phyloP scores from a whole-genome alignment of 345 rosid genomes.

The Moringa oleifera region DNA sequence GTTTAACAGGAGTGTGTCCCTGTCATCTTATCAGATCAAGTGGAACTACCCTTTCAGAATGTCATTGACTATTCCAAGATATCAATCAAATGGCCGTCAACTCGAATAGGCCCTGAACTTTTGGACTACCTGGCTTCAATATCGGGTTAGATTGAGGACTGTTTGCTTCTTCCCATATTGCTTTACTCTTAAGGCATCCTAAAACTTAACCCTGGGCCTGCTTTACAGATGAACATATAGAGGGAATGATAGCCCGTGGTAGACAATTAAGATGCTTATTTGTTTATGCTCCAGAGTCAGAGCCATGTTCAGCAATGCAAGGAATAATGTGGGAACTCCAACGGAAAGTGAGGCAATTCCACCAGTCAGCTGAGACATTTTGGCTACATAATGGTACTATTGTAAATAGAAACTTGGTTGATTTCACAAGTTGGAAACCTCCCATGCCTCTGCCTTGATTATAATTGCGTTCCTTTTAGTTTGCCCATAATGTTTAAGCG shows the following conservation, averaged over 20 bases:
- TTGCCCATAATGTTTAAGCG: background rate
- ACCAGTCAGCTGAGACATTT: conserved; percentile 87
- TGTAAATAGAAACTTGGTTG: conserved; percentile 59
- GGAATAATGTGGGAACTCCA: conserved; percentile 96
- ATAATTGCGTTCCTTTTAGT: background rate
- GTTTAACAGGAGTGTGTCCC: conserved; percentile 87
- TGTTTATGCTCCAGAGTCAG: conserved; percentile 64
- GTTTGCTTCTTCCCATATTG: conserved; percentile 3
- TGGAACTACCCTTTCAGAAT: conserved; percentile 90
- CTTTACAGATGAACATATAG: conserved; percentile 51
- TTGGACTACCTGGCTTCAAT: conserved; percentile 82
- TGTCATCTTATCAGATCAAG: conserved; percentile 81
- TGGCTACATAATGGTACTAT: conserved; percentile 84
- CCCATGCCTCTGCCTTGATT: conserved; percentile 72
- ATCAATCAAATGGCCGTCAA: conserved; percentile 97
- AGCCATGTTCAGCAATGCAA: conserved; percentile 67
- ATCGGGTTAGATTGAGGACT: conserved; percentile 32
- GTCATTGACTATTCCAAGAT: conserved; percentile 68
- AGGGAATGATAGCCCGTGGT: conserved; percentile 67
- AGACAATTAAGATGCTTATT: conserved; percentile 71
- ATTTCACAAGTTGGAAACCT: conserved; percentile 71
- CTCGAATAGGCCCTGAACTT: conserved; percentile 64
- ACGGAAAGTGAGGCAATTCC: conserved; percentile 83
- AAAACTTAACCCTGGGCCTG: conserved; percentile 4
- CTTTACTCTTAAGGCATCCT: background rate